Base-by-base conservation (phyloP, 306 rosid genomes). In the Gillenia trifoliata region DNA sequence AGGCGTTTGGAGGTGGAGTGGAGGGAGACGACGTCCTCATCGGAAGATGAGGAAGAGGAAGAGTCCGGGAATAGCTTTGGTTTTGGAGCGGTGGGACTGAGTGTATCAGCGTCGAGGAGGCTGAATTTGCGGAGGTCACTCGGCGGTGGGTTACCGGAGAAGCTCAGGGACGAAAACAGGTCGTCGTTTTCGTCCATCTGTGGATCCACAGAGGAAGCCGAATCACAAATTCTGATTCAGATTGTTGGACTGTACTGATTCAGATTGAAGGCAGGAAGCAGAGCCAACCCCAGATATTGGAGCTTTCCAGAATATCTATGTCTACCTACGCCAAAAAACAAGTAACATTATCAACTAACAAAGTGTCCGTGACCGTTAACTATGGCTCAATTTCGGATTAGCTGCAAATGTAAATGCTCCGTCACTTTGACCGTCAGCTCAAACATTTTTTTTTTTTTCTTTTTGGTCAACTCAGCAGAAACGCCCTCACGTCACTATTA, bases 1-100 rank as follows among this genome's bases (percentile, higher is more conserved):
- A 94, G 92, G 59, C 97, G 97, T 62, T 78, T 87, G 77, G 88
- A 85, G 26, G 98, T 89, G 79, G 90, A 90, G 43, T 83, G 86
- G 75, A 92, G 83, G 13, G 92, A 72, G 28, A 85, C 75, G 75
- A 70, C 89, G 66, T 82, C 64, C 17, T 80, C 92, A 67, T 81
- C 84, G 16, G 80, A 88, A 43, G 90, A 89, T 12, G 81, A 80
- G 49, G 81, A 75, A 25, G 80, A 68, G 73, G 74, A 31, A 26
- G 64, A 77, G 57, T 80, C 79, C 60, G 55, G 11, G 52, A 80
- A 73, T 62, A 11, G 59, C 28, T 67, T 64, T 20, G 47, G 59
- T 26, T 67, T 64, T 20, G 47, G 36, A n/a, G 45, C 56, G 3
- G 12, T 34, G 26, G 26, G 17, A 33, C 25, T 63, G 16, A 64